Conservation (phyloP, 768 basidiomycete species). For the Hericium rajendrae region DNA sequence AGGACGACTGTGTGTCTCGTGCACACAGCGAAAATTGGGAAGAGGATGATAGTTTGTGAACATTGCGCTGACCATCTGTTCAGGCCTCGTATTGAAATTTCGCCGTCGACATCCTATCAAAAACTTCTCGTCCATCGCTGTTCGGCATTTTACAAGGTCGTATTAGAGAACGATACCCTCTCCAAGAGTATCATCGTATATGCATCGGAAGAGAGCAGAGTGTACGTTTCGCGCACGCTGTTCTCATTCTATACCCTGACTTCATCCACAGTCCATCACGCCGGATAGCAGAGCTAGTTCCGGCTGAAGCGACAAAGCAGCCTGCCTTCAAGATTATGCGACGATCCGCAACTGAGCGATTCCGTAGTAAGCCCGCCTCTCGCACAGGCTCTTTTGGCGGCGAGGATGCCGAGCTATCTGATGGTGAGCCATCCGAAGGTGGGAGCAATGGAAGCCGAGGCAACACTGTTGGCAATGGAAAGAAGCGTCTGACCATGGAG, state of each 20-base stretch:
- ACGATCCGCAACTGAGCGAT: constrained; percentile 45
- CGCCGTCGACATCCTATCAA: constrained; percentile 71
- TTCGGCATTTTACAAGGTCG: constrained; percentile 69
- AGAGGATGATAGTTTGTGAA: neutral
- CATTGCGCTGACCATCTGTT: constrained; percentile 7
- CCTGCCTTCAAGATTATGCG: constrained; percentile 90
- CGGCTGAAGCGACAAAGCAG: constrained; percentile 55
- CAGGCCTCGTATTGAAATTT: constrained; percentile 57
- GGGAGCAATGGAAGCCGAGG: constrained; percentile 69
- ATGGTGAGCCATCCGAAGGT: constrained; percentile 70
- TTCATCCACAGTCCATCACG: constrained; percentile 47
- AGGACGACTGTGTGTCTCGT: neutral
- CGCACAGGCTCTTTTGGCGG: constrained; percentile 63
- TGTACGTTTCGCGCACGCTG: constrained; percentile 41
- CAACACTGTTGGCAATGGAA: constrained; percentile 43
- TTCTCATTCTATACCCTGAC: constrained; percentile 6
- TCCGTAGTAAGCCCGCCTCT: constrained; percentile 50
- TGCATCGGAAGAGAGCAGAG: constrained; percentile 54
- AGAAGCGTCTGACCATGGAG: constrained; percentile 71
- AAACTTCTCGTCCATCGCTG: constrained; percentile 81
- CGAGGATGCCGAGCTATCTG: constrained; percentile 70
- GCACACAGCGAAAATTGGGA: neutral
- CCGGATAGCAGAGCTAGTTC: constrained; percentile 68
- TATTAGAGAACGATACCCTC: constrained; percentile 54
- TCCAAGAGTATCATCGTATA: constrained; percentile 56